Percentiles rank a stretch among this genome's conserved stretches.
phyloP scores from a whole-genome alignment of 2,329 filamentous ascomycete species.

The Nannizzia gypsea region DNA sequence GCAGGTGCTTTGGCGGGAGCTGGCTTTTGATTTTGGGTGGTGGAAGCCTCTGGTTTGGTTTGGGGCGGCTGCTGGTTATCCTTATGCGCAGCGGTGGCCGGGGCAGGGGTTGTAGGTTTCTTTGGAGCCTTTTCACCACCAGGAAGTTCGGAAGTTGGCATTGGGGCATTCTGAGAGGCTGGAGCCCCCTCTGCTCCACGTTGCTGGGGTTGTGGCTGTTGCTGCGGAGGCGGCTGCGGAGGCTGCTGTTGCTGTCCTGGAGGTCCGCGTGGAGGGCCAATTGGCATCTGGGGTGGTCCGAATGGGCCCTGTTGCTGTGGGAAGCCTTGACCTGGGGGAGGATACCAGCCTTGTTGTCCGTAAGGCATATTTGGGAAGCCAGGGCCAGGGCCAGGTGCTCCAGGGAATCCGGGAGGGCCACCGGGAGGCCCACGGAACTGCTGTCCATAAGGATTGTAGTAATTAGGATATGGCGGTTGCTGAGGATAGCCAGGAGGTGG shows the following conservation, averaged over 20 bases:
- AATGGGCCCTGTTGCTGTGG: constrained; percentile 55
- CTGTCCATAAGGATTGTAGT: constrained; percentile 37
- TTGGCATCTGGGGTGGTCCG: constrained; percentile 48
- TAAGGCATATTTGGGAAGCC: constrained; percentile 67
- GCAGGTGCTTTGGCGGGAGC: constrained; percentile 15
- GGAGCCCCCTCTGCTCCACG: constrained; percentile 21
- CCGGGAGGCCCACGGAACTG: constrained; percentile 25
- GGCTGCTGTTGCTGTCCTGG: constrained; percentile 14
- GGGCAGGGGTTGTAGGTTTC: constrained; percentile 23
- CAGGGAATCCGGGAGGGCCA: constrained; percentile 38
- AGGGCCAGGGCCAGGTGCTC: constrained; percentile 32
- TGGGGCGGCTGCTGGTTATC: constrained; percentile 16
- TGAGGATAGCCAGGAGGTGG: constrained; percentile 31
- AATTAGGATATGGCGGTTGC: constrained; percentile 32
- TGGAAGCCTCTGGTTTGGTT: constrained; percentile 17
- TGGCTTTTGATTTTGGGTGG: constrained; percentile 16
- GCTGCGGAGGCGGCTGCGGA: constrained; percentile 18
- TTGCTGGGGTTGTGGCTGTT: constrained; percentile 16
- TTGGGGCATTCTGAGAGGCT: constrained; percentile 21
- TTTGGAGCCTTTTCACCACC: constrained; percentile 30
- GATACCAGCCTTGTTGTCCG: constrained; percentile 66
- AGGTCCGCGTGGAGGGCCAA: constrained; percentile 43
- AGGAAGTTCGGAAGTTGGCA: constrained; percentile 34
- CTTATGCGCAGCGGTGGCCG: constrained; percentile 22
- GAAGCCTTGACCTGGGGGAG: constrained; percentile 61